A percentile compares a stretch with the other conserved stretches of the same genome.
phyloP scores from a whole-genome alignment of 1,139 yeast genomes.

The Geotrichum europaeum region DNA sequence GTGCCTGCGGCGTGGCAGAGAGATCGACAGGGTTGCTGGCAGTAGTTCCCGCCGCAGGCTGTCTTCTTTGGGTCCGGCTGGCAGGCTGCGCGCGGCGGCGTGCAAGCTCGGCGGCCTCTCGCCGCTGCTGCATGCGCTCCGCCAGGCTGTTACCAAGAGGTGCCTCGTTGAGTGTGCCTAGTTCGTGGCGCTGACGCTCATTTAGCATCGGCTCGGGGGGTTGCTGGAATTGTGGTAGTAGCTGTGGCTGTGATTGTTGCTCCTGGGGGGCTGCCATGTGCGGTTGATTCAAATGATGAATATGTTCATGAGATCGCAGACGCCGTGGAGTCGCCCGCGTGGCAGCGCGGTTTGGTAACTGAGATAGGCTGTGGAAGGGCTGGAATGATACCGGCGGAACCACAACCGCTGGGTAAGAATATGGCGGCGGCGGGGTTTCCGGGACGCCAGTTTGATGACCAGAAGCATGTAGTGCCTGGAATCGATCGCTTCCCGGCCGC shows the following conservation, averaged over 20 bases:
- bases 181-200: constrained; percentile 5
- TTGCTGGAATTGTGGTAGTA: neutral
- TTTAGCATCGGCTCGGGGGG: neutral
- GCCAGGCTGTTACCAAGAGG: neutral
- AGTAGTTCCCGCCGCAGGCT: neutral
- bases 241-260: neutral
- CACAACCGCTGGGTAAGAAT: neutral
- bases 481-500: neutral
- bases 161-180: constrained; percentile 1
- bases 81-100: neutral
- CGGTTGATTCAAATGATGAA: neutral
- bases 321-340: neutral
- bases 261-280: neutral
- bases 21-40: neutral
- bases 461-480: neutral
- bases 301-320: neutral
- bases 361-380: neutral
- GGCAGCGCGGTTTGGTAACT: neutral
- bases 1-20: neutral
- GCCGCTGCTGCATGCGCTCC: neutral
- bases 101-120: neutral
- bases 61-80: neutral
- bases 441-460: neutral
- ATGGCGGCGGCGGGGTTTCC: constrained; percentile 6
- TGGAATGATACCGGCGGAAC: neutral